Evolutionary conservation across 129 eudicot genomes (phyloP), one percentile per base, ranked within the genome.

Genomic region (Deinandra increscens): DNA sequence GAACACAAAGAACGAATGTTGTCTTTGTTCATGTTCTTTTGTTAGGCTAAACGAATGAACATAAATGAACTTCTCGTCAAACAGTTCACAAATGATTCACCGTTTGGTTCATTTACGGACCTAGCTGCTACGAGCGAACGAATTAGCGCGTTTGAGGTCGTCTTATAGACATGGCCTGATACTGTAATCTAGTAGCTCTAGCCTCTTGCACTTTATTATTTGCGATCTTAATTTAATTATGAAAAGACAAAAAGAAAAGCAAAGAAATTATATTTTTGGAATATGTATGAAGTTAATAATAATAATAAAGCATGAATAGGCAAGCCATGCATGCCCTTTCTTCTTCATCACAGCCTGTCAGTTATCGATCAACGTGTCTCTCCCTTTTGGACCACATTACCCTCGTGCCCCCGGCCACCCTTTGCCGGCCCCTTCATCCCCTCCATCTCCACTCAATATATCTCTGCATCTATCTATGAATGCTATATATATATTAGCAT

Each of bases 321-420:
- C 12, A 58, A 58, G 37, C 64, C 64, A 58, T 58, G 64, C 64
- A 53, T 53, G 60, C 33, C 33, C 60, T 19, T 58, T 31, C 39
- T 58, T 58, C 64, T 26, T 58, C 64, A 58, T 14, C 64, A 58
- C 64, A 58, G 64, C 41, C 64, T 58, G 64, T 58, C 64, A 29
- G 64, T 58, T 58, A 58, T 58, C 64, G 64, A 58, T 29, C 64
- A 58, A 12, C 41, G 64, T 11, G 64, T 58, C 64, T 2, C 10
- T 1, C 3, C 64, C 64, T 58, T 58, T 58, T 58, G 64, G 64
- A 58, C 64, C 64, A 58, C 64, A 12, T 58, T 6, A 58, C 64
- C 64, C 64, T 58, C 64, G 64, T 58, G 64, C 64, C 39, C 41
- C 29, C 18, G 64, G 41, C 64, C 64, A 58, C 64, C 64, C 64